Base-by-base conservation (phyloP, 2,329 filamentous ascomycete species). In the Diaporthe helianthi region DNA sequence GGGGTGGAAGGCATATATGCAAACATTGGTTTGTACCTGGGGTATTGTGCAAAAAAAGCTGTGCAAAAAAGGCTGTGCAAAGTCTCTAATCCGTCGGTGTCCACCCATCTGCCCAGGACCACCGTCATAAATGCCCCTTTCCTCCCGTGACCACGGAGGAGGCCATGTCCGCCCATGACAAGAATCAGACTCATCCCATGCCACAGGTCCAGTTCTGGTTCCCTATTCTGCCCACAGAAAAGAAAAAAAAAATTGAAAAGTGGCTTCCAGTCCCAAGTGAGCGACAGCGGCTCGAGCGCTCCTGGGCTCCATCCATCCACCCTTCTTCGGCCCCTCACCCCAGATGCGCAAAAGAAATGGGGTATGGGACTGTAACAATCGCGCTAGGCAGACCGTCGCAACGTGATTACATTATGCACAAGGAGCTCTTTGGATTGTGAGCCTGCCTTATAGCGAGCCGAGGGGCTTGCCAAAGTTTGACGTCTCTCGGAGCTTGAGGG, bases 401-500 rank as follows among this genome's bases (percentile, higher is more conserved):
- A 53, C n/a, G 60, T 13, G 38, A 31, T 26, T 60, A 53, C 22
- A 52, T 26, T 65, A 60, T 52, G 44, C 65, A 69, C 49, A 69
- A 19, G 58, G 44, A 58, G 36, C 8, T 10, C 15, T 51, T 4
- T 15, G 10, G 5, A n/a, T 17, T 15, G 36, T 26, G 19, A 7
- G 19, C 44, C 26, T 22, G 29, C 4, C 26, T 69, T 13, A 71
- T 19, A 69, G 63, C 55, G 68, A 75, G 41, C 83, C 83, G 72
- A 84, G 82, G 1, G 83, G 83, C 24, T 81, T 80, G 15, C 83
- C 83, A 74, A 85, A 85, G 72, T 85, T 85, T 71, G 80, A 83
- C 31, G 75, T 79, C 73, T 78, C 83, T 26, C 58, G 58, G 10
- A 63, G 58, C 44, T 49, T 63, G 58, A 63, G 58, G 19, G 58